Evolutionary conservation across 495 filamentous ascomycete species (phyloP).

Genomic region (Corynascus novoguineensis): DNA sequence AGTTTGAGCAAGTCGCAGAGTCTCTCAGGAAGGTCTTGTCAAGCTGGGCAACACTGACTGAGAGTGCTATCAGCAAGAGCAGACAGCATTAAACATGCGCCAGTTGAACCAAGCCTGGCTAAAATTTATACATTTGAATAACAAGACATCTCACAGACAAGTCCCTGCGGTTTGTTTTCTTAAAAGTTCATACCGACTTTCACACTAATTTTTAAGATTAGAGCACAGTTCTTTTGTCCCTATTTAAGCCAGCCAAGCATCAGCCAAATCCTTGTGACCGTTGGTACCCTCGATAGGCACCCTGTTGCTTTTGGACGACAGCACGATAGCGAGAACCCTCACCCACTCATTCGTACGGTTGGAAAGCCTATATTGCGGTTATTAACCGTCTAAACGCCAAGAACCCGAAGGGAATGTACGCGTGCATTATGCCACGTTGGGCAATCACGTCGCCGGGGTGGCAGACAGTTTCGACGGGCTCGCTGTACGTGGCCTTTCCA

Average conservation of each 20-base stretch:
- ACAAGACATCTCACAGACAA: no score
- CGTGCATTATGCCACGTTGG: conserved; percentile 2
- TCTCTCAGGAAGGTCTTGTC: no score
- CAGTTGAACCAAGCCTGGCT: no score
- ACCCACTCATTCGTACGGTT: conserved; percentile 1
- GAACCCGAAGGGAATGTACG: neutral
- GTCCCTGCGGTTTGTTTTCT: no score
- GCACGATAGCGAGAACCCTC: neutral
- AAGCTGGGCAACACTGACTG: no score
- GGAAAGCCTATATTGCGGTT: neutral
- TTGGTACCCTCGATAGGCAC: neutral
- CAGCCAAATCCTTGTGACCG: neutral
- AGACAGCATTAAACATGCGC: no score
- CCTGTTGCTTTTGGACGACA: neutral
- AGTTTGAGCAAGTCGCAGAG: no score
- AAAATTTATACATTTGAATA: no score
- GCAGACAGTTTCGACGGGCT: conserved; percentile 3
- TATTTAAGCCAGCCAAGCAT: neutral
- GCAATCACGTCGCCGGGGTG: neutral
- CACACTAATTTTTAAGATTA: no score
- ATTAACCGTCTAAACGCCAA: neutral
- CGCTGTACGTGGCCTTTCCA: neutral
- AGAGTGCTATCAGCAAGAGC: no score
- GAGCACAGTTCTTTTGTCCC: no score
- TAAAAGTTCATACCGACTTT: no score